Percentiles rank a stretch among this genome's conserved stretches.
Evolutionary conservation across 441 rosid species (phyloP).

Genomic region (Euphorbia schlechtendalii): DNA sequence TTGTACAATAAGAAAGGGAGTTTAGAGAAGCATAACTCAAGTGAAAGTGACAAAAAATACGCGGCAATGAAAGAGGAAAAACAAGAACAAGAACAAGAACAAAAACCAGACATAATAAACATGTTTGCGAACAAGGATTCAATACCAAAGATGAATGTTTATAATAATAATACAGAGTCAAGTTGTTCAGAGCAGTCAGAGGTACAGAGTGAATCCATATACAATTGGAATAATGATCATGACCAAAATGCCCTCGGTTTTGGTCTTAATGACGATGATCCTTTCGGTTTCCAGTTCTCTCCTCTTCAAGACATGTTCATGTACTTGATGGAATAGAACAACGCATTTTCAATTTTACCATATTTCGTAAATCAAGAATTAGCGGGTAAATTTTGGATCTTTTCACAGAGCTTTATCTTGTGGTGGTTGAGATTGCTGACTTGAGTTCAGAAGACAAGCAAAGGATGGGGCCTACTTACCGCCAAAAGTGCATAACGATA

Average conservation of each 20-base stretch:
- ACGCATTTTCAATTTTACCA: too few relatives aligned
- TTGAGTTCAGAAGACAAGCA: background rate
- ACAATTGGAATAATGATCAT: slow-evolving; percentile 24
- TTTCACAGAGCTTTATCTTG: background rate
- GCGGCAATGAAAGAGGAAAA: slow-evolving; percentile 28
- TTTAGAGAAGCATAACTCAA: slow-evolving; percentile 47
- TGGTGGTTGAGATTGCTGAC: background rate
- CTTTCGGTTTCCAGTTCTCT: slow-evolving; percentile 45
- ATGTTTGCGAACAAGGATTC: slow-evolving; percentile 30
- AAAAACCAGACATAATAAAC: slow-evolving; percentile 29
- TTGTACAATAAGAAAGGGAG: slow-evolving; percentile 89
- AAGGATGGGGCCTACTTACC: background rate
- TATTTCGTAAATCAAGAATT: too few relatives aligned
- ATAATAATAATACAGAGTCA: slow-evolving; percentile 49
- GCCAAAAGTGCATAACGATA: background rate
- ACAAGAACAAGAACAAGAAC: too few relatives aligned
- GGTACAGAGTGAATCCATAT: slow-evolving; percentile 45
- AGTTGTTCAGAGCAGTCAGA: slow-evolving; percentile 70
- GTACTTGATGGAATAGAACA: slow-evolving; percentile 6
- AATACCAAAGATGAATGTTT: slow-evolving; percentile 30
- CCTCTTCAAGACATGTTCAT: slow-evolving; percentile 51
- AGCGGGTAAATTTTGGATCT: too few relatives aligned
- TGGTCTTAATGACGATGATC: slow-evolving; percentile 44
- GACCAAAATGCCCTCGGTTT: slow-evolving; percentile 33
- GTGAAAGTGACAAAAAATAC: slow-evolving; percentile 12